Evolutionary conservation across 2,329 filamentous ascomycete species (phyloP).

Genomic region (Dactylellina sp.): DNA sequence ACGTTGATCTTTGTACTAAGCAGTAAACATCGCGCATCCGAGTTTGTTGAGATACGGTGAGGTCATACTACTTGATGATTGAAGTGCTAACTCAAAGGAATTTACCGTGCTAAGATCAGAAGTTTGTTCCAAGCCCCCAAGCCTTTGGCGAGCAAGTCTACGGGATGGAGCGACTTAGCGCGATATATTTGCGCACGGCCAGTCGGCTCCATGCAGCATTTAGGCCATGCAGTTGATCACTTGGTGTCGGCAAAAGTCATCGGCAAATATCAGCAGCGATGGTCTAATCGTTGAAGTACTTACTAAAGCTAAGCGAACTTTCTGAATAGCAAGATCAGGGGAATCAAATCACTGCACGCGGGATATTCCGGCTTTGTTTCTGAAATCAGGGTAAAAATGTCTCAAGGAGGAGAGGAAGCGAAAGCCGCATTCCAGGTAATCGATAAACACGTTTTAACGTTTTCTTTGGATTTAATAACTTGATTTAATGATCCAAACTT

Average conservation of each 20-base stretch:
- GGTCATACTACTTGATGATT: slow-evolving; percentile 16
- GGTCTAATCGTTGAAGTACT: not conserved
- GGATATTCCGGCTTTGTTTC: too few relatives aligned
- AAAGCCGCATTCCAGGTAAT: not conserved
- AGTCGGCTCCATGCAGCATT: slow-evolving; percentile 9
- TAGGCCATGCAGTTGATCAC: slow-evolving; percentile 28
- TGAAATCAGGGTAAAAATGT: not conserved
- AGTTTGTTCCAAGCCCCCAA: slow-evolving; percentile 11
- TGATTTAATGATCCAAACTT: not conserved
- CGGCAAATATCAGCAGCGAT: slow-evolving; percentile 28
- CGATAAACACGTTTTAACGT: not conserved
- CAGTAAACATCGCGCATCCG: slow-evolving; percentile 7
- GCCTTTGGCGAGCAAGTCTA: slow-evolving; percentile 9
- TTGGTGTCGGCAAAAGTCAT: slow-evolving; percentile 33
- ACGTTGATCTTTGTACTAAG: slow-evolving; percentile 1
- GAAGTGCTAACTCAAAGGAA: slow-evolving; percentile 36
- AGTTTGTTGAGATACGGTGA: slow-evolving; percentile 24
- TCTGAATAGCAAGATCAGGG: not conserved
- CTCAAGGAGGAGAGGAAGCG: not conserved
- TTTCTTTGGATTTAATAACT: not conserved
- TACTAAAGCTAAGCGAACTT: not conserved
- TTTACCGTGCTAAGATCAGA: slow-evolving; percentile 26
- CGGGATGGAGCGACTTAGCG: slow-evolving; percentile 31
- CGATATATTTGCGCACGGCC: slow-evolving; percentile 41
- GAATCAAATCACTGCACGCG: too few relatives aligned